These are phyloP conservation scores for Chaetomidium leptoderma DNA, from an alignment of 495 filamentous ascomycete genomes.

Conservation along the genomic window DNA sequence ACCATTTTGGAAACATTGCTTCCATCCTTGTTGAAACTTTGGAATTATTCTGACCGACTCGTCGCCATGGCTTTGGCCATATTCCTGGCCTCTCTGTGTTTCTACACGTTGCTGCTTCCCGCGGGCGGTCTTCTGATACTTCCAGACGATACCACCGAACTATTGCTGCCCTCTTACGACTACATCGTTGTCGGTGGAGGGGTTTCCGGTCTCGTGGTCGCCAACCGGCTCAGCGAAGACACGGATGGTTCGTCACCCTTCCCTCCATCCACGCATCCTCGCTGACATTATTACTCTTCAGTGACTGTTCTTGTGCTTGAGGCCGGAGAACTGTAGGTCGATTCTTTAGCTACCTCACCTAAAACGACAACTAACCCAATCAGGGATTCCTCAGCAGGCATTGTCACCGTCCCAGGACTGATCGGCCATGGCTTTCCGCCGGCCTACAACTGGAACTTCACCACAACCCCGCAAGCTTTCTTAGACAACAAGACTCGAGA, in stretches of 20 bases:
- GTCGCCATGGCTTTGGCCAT: constrained; percentile 11
- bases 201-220: constrained; percentile 49
- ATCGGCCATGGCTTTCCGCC: constrained; percentile 24
- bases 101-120: not conserved
- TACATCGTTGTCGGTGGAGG: constrained; percentile 54
- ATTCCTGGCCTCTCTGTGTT: not conserved
- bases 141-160: constrained; percentile 6
- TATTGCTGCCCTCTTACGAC: constrained; percentile 34
- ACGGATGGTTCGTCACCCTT: constrained; percentile 13
- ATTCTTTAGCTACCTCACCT: too few species aligned
- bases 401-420: constrained; percentile 22
- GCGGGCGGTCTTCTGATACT: constrained; percentile 8
- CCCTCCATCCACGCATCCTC: too few species aligned
- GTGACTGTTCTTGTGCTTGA: constrained; percentile 45
- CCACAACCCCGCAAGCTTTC: constrained; percentile 27
- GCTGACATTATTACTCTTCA: constrained; percentile 21
- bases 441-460: constrained; percentile 26
- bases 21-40: not conserved
- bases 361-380: not conserved
- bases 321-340: constrained; percentile 25
- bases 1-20: not conserved
- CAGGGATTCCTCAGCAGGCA: constrained; percentile 19
- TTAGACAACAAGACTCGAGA: constrained; percentile 37
- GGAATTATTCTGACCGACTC: not conserved
- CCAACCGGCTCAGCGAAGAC: constrained; percentile 37